Percentiles rank a stretch among this genome's conserved stretches.
Evolutionary conservation across 73 alveolate species (phyloP).

Genomic region (Urostyla sp.): DNA sequence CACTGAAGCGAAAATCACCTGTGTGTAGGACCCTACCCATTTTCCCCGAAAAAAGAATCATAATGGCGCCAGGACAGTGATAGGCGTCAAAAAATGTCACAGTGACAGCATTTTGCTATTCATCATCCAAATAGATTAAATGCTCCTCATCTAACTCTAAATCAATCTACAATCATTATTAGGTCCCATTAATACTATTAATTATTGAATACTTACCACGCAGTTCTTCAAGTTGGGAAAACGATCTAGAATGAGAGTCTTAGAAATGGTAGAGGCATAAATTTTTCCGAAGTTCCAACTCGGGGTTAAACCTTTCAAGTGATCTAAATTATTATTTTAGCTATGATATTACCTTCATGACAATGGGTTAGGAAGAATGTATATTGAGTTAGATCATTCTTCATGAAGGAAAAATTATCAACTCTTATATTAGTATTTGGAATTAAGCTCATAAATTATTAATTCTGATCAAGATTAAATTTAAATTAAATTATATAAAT

Average conservation of each 20-base stretch:
- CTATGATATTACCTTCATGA: constrained; percentile 49
- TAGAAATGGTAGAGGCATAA: constrained; percentile 67
- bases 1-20: constrained; percentile 83
- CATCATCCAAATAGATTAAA: constrained; percentile 62
- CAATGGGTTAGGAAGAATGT: constrained; percentile 79
- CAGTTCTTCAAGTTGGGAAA: constrained; percentile 72
- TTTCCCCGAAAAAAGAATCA: constrained; percentile 80
- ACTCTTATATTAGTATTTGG: constrained; percentile 83
- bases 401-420: constrained; percentile 73
- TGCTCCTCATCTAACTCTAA: constrained; percentile 71
- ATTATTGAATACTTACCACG: constrained; percentile 16
- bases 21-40: constrained; percentile 88
- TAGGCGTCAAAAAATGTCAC: constrained; percentile 77
- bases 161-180: constrained; percentile 42
- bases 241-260: constrained; percentile 62
- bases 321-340: constrained; percentile 48
- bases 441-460: constrained; percentile 78
- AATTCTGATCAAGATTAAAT: no score
- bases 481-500: no score
- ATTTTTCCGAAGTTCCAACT: constrained; percentile 81
- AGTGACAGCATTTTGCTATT: constrained; percentile 58
- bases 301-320: constrained; percentile 77
- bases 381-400: constrained; percentile 68
- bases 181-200: no score
- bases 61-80: constrained; percentile 89